Evolutionary conservation across 208 protist genomes (phyloP), one percentile per base, ranked within the genome.

Genomic region (Wallacemonas sp.): DNA sequence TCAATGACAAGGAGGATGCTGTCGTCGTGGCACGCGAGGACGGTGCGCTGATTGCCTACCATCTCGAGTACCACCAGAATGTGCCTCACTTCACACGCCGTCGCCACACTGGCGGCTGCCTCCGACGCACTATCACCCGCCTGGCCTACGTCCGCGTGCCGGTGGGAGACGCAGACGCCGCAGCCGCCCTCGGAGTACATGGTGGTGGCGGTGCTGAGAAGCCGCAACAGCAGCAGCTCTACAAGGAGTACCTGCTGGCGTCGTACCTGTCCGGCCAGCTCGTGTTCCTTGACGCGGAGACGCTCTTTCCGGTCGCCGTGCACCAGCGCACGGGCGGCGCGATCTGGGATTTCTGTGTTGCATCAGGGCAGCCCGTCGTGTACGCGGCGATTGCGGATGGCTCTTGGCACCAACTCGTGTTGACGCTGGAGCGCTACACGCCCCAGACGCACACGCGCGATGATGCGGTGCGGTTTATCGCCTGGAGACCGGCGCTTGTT

Each of bases 191-290:
- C 4, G 41, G 21, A 28, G 56, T 27, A 2, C 19, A 15, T 5
- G 30, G 15, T 3, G 54, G 2, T n/a, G 56, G 34, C 46, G 30
- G 22, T 41, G 14, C 45, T n/a, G n/a, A n/a, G n/a, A n/a, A n/a
- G n/a, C n/a, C n/a, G n/a, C n/a, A n/a, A n/a, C n/a, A n/a, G n/a
- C n/a, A n/a, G n/a, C n/a, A n/a, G 1, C 14, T 28, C 5, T 22
- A 54, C 61, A 62, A 61, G 33, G 22, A 58, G 28, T 75, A 80
- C 17, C 68, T 96, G n/a, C 36, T 89, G 27, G 82, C 79, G 0
- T 84, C 87, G 0, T 90, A 87, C 66, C 73, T 94, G 26, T 94
- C 86, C 4, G 88, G 90, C 22, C 88, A 96, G 65, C 56, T 96
- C 2, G 84, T 96, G 0, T n/a, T 93, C 8, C 91, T 86, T 69